These are phyloP conservation scores for Pneumocystis carinii DNA, from an alignment of 1,139 yeast genomes.

Conservation along the genomic window DNA sequence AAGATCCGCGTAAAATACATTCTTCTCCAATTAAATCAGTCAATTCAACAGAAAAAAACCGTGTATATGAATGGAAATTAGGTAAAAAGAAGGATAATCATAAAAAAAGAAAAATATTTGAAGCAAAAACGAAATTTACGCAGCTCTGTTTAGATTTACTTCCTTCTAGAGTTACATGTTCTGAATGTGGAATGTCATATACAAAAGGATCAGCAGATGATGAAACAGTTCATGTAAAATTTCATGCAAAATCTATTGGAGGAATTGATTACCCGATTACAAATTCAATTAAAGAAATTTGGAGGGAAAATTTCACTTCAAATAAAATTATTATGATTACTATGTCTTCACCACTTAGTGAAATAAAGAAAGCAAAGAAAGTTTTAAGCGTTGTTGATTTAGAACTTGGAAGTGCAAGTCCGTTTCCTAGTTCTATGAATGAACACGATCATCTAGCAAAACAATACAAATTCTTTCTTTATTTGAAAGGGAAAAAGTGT, in stretches of 20 bases:
- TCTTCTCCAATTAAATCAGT: background rate
- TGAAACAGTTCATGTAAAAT: background rate
- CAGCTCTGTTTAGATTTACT: background rate
- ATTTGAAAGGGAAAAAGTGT: conserved; percentile 1
- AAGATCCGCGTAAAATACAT: background rate
- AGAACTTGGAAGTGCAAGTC: conserved; percentile 1
- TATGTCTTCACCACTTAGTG: background rate
- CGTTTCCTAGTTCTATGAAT: background rate
- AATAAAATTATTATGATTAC: background rate
- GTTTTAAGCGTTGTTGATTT: conserved; percentile 1
- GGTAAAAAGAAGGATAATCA: background rate
- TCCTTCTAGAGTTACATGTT: conserved; percentile 3
- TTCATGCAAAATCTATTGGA: conserved; percentile 1
- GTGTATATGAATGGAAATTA: background rate
- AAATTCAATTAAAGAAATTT: background rate
- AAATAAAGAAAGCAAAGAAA: conserved; percentile 3
- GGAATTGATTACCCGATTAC: background rate
- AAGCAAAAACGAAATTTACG: background rate
- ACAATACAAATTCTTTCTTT: conserved; percentile 1
- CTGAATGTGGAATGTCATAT: conserved; percentile 5
- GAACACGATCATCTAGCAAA: background rate
- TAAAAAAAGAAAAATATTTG: background rate
- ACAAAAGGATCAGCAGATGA: conserved; percentile 4
- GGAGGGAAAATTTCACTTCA: background rate
- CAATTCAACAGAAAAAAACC: background rate